phyloP scores from a whole-genome alignment of 1,284 basidiomycete genomes.

The Waitea zeae region DNA sequence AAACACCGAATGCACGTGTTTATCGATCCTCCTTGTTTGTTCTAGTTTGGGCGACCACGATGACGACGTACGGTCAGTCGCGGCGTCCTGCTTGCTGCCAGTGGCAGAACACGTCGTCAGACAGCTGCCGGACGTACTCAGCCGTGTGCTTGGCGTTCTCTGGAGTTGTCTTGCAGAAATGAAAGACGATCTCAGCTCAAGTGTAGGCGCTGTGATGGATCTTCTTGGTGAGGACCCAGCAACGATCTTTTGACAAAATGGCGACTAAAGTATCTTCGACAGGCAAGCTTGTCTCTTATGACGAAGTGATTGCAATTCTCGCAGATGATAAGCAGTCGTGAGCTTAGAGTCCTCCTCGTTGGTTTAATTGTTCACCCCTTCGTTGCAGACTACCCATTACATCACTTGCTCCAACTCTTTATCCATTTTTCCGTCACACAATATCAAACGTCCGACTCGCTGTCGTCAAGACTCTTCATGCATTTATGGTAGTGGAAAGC shows the following conservation, averaged over 20 bases:
- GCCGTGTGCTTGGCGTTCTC: slow-evolving; percentile 65
- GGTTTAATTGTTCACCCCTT: no score
- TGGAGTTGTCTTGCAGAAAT: slow-evolving; percentile 88
- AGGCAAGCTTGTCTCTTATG: slow-evolving; percentile 73
- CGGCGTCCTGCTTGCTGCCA: slow-evolving; percentile 83
- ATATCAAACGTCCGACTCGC: slow-evolving; percentile 88
- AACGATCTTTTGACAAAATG: slow-evolving; percentile 8
- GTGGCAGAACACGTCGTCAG: slow-evolving; percentile 70
- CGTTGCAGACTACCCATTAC: slow-evolving; percentile 34
- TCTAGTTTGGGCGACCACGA: slow-evolving; percentile 76
- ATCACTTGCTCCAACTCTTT: slow-evolving; percentile 77
- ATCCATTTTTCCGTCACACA: slow-evolving; percentile 96
- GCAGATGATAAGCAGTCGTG: slow-evolving; percentile 51
- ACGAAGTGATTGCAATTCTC: slow-evolving; percentile 66
- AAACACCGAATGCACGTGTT: no score
- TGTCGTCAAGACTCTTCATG: slow-evolving; percentile 79
- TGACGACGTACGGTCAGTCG: slow-evolving; percentile 94
- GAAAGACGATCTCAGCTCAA: slow-evolving; percentile 95
- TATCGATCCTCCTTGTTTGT: slow-evolving; percentile 5
- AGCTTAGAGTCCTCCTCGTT: no score
- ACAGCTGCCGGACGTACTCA: slow-evolving; percentile 58
- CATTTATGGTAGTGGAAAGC: slow-evolving; percentile 67
- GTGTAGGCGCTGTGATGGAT: slow-evolving; percentile 96
- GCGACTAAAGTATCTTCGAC: slow-evolving; percentile 4
- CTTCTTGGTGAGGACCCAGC: slow-evolving; percentile 56